Conservation (phyloP, 2,329 filamentous ascomycete species). For the Apiospora rasikravindrae region DNA sequence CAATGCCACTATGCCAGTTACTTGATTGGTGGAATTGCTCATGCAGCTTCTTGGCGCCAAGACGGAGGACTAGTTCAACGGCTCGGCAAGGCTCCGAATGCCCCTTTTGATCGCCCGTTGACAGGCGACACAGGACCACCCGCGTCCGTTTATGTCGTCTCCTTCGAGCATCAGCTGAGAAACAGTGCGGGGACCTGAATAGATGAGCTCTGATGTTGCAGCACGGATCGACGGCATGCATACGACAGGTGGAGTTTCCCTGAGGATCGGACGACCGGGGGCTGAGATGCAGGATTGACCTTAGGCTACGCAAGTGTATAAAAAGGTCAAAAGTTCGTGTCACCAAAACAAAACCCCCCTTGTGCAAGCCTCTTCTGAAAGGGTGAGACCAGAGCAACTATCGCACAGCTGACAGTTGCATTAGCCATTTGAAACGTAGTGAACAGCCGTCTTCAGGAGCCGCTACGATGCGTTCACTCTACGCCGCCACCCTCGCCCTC, state of each 20-base stretch:
- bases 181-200: neutral
- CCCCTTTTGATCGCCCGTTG: slow-evolving; percentile 5
- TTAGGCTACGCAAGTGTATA: neutral
- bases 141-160: neutral
- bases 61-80: neutral
- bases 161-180: neutral
- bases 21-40: neutral
- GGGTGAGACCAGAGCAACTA: neutral
- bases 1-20: neutral
- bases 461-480: neutral
- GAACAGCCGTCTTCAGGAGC: neutral
- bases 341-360: neutral
- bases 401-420: too few species aligned
- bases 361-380: neutral
- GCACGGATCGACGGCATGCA: neutral
- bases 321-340: neutral
- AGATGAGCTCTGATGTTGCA: neutral
- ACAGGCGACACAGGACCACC: neutral
- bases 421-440: neutral
- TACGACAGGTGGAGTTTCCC: neutral
- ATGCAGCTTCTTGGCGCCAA: neutral
- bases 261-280: neutral
- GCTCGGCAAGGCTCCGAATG: slow-evolving; percentile 12
- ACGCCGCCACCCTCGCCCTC: neutral
- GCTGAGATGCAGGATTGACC: neutral